phyloP scores from a whole-genome alignment of 2,329 filamentous ascomycete species.

The Hypoxylon sp. region DNA sequence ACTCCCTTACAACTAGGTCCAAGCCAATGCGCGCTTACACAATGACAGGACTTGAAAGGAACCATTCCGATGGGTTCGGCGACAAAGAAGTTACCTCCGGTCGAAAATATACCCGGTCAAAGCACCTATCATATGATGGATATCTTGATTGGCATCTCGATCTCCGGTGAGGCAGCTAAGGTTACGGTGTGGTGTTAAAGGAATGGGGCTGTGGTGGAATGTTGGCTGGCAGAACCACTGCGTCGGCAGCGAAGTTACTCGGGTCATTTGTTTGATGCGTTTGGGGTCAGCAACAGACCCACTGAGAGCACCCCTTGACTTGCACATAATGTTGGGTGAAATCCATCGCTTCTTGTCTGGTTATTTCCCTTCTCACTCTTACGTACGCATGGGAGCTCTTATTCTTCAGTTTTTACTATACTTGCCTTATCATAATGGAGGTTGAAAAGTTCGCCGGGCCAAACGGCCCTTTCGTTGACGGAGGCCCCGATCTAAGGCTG shows the following conservation, averaged over 20 bases:
- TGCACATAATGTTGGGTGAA: conserved; percentile 1
- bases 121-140: neutral
- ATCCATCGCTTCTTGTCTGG: neutral
- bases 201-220: neutral
- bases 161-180: neutral
- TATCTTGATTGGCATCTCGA: neutral
- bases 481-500: neutral
- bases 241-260: too few relatives aligned
- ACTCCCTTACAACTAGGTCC: neutral
- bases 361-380: neutral
- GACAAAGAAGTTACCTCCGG: neutral
- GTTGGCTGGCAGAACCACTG: neutral
- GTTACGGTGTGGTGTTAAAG: neutral
- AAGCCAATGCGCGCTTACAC: neutral
- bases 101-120: neutral
- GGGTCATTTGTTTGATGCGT: neutral
- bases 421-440: neutral
- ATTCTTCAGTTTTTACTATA: neutral
- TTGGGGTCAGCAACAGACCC: neutral
- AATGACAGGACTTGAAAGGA: neutral
- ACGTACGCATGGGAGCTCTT: neutral
- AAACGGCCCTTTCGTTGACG: neutral
- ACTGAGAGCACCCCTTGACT: neutral
- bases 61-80: too few relatives aligned
- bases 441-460: neutral